Conservation (phyloP, 2,329 filamentous ascomycete species). For the Cryphonectria japonica region DNA sequence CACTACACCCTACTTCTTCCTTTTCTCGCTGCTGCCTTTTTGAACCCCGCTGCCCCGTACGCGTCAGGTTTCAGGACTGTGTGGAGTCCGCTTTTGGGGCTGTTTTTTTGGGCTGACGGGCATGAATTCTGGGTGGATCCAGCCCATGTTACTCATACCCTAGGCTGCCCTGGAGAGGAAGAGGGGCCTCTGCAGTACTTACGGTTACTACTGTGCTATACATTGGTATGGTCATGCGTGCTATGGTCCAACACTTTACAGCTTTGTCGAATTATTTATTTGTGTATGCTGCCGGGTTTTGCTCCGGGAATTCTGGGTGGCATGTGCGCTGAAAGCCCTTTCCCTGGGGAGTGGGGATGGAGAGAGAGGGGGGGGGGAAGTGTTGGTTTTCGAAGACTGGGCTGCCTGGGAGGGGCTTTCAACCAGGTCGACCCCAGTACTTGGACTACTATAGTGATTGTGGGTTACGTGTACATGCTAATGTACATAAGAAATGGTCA, state of each 20-base stretch:
- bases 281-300: neutral
- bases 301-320: neutral
- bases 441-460: neutral
- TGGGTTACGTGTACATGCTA: neutral
- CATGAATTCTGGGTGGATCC: conserved; percentile 1
- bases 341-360: neutral
- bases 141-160: neutral
- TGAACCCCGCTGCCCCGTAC: neutral
- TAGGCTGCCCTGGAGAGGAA: neutral
- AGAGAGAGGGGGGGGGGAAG: too few relatives aligned
- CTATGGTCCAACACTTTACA: neutral
- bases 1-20: conserved; percentile 14
- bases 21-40: neutral
- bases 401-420: neutral
- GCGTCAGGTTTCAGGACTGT: conserved; percentile 1
- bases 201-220: too few relatives aligned
- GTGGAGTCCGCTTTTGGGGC: neutral
- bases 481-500: neutral
- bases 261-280: neutral
- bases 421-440: neutral
- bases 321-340: neutral
- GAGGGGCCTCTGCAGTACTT: too few relatives aligned
- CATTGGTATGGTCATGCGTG: too few relatives aligned
- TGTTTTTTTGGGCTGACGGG: neutral
- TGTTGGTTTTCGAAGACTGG: neutral